Percentiles rank a stretch among this genome's conserved stretches.
Evolutionary conservation across 23 red algal species (phyloP).

Genomic region (Gracilaria vermiculophylla): DNA sequence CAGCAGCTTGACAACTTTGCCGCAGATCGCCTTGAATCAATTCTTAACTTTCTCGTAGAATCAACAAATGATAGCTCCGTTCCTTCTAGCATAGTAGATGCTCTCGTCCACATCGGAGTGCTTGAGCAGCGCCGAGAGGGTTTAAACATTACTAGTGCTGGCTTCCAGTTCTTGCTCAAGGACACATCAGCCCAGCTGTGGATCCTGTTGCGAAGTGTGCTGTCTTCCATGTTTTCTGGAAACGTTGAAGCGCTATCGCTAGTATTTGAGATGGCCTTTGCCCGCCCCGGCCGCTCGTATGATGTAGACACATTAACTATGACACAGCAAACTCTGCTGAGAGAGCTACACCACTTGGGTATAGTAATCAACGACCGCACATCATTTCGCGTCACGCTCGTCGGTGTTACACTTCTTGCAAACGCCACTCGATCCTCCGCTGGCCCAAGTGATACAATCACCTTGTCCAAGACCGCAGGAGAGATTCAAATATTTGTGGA

Average conservation of each 20-base stretch:
- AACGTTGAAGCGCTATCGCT: slow-evolving; percentile 15
- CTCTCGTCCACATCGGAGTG: slow-evolving; percentile 61
- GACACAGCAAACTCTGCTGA: slow-evolving; percentile 32
- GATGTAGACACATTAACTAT: background rate
- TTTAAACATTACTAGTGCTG: slow-evolving; percentile 79
- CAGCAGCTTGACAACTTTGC: slow-evolving; percentile 56
- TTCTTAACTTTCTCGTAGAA: slow-evolving; percentile 88
- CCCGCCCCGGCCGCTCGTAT: slow-evolving; percentile 34
- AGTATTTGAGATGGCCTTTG: slow-evolving; percentile 59
- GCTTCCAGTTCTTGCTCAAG: slow-evolving; percentile 93
- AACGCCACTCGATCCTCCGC: slow-evolving; percentile 1
- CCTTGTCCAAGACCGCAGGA: slow-evolving; percentile 35
- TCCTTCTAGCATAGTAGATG: slow-evolving; percentile 61
- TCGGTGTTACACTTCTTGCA: slow-evolving; percentile 57
- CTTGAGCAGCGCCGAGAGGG: slow-evolving; percentile 77
- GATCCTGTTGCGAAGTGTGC: slow-evolving; percentile 61
- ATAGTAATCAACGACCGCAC: slow-evolving; percentile 40
- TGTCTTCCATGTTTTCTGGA: slow-evolving; percentile 29
- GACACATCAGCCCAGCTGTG: slow-evolving; percentile 84
- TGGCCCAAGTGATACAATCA: slow-evolving; percentile 13
- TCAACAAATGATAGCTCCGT: slow-evolving; percentile 31
- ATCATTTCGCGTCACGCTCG: slow-evolving; percentile 44
- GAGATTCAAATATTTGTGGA: slow-evolving; percentile 88
- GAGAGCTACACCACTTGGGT: slow-evolving; percentile 63
- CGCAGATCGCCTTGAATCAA: slow-evolving; percentile 61